phyloP scores from a whole-genome alignment of 495 filamentous ascomycete species.

The Lichina pygmaea region DNA sequence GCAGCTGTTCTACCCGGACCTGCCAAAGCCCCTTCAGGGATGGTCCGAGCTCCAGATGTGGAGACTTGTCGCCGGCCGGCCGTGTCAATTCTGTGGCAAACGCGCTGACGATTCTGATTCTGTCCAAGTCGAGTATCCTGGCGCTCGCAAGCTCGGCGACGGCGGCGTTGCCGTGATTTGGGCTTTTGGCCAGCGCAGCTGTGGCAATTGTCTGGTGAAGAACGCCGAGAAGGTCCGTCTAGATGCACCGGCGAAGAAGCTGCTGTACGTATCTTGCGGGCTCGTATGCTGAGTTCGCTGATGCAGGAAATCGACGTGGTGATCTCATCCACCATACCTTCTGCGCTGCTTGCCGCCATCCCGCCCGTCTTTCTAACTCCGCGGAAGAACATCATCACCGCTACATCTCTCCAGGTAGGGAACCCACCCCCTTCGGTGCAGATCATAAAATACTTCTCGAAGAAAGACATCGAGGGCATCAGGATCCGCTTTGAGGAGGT shows the following conservation, averaged over 20 bases:
- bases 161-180: constrained; percentile 28
- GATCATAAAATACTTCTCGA: constrained; percentile 33
- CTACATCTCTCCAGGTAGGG: constrained; percentile 20
- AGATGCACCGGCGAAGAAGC: background rate
- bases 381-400: constrained; percentile 25
- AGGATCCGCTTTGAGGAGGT: constrained; percentile 27
- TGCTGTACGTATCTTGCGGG: no score
- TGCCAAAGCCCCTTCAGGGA: constrained; percentile 26
- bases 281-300: background rate
- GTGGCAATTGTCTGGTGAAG: constrained; percentile 29
- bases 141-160: constrained; percentile 23
- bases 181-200: constrained; percentile 34
- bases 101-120: constrained; percentile 3
- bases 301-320: constrained; percentile 36
- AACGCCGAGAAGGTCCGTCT: constrained; percentile 26
- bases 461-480: constrained; percentile 26
- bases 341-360: constrained; percentile 28
- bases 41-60: constrained; percentile 36
- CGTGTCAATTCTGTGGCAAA: constrained; percentile 28
- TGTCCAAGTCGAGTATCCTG: constrained; percentile 11
- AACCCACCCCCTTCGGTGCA: constrained; percentile 18
- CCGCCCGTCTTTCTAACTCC: constrained; percentile 35
- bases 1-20: constrained; percentile 22
- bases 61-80: constrained; percentile 22
- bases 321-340: constrained; percentile 27